Evolutionary conservation across 2,329 filamentous ascomycete species (phyloP).

Genomic region (Penicillium palitans): DNA sequence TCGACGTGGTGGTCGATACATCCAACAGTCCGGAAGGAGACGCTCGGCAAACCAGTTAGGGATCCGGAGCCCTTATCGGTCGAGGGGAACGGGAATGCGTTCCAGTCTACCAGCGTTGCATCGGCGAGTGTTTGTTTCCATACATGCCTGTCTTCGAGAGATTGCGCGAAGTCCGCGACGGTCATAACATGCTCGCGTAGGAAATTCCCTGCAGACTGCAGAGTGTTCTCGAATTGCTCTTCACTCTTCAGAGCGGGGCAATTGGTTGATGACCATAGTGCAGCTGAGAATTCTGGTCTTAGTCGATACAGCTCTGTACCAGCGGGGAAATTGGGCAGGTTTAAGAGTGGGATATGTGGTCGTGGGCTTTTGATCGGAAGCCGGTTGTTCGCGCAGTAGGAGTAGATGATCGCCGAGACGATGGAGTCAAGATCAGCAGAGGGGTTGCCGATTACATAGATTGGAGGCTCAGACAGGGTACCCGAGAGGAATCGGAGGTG

Average conservation of each 20-base stretch:
- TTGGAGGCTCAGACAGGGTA: conserved; percentile 26
- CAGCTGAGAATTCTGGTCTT: conserved; percentile 59
- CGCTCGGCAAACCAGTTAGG: conserved; percentile 49
- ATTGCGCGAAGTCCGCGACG: conserved; percentile 39
- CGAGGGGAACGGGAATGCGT: conserved; percentile 44
- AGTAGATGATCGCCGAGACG: conserved; percentile 60
- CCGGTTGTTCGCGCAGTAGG: conserved; percentile 55
- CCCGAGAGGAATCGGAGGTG: conserved; percentile 32
- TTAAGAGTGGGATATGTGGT: conserved; percentile 59
- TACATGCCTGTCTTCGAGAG: conserved; percentile 15
- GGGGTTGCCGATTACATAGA: conserved; percentile 47
- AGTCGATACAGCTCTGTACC: conserved; percentile 53
- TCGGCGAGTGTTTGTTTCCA: conserved; percentile 21
- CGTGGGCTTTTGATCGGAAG: conserved; percentile 38
- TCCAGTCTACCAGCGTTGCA: conserved; percentile 48
- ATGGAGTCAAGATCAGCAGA: conserved; percentile 64
- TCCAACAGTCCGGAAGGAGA: conserved; percentile 48
- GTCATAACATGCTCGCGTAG: conserved; percentile 43
- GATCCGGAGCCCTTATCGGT: conserved; percentile 49
- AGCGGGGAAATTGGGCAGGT: conserved; percentile 51
- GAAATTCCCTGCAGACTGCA: conserved; percentile 26
- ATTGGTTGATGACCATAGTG: conserved; percentile 53
- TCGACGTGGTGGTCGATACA: conserved; percentile 65
- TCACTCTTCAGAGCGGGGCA: conserved; percentile 17
- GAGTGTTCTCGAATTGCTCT: conserved; percentile 28